phyloP scores from a whole-genome alignment of 1,284 basidiomycete genomes.

The Rhodotorula sp. region DNA sequence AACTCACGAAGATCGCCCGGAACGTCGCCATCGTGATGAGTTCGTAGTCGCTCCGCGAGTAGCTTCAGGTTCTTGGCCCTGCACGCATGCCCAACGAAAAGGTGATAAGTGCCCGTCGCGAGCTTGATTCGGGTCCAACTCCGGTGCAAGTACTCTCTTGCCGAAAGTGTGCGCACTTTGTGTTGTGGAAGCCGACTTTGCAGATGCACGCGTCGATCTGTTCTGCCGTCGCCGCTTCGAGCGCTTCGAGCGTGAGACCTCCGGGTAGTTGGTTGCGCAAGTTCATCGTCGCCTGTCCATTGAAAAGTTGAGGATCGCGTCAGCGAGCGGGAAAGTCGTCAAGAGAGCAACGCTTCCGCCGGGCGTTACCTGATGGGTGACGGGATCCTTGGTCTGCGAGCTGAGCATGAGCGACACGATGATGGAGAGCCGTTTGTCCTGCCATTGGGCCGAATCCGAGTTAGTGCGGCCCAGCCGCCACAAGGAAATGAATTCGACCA shows the following conservation, averaged over 20 bases:
- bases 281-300: constrained; percentile 67
- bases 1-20: constrained; percentile 51
- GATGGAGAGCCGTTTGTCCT: constrained; percentile 77
- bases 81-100: no score
- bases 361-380: constrained; percentile 21
- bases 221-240: constrained; percentile 64
- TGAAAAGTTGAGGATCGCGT: no score
- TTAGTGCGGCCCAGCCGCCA: no score
- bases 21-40: constrained; percentile 62
- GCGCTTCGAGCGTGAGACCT: constrained; percentile 68
- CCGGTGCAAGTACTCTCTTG: no score
- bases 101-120: no score
- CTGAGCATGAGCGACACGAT: constrained; percentile 93
- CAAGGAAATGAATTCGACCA: not conserved
- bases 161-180: no score
- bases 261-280: constrained; percentile 72
- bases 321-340: not conserved
- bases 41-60: constrained; percentile 21
- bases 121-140: no score
- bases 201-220: constrained; percentile 55
- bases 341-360: not conserved
- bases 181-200: constrained; percentile 52
- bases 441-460: not conserved
- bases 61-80: constrained; percentile 39
- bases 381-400: constrained; percentile 78